These are phyloP conservation scores for Raddia guianensis DNA, from an alignment of 176 grass and related monocot genomes.

Conservation along the genomic window DNA sequence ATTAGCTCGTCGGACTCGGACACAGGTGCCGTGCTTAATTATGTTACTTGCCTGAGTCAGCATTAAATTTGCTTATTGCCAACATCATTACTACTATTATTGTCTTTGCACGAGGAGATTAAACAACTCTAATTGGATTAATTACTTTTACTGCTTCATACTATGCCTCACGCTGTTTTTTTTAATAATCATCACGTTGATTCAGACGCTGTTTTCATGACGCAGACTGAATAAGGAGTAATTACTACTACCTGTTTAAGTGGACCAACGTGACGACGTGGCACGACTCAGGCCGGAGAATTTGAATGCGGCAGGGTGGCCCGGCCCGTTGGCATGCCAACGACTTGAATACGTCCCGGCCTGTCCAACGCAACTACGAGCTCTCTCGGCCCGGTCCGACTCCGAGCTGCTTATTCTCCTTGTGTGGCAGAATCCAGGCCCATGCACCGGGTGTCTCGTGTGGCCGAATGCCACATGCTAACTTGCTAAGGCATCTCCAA, in stretches of 20 bases:
- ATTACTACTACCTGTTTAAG: background rate
- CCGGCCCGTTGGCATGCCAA: background rate
- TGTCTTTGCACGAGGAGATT: background rate
- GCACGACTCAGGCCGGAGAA: background rate
- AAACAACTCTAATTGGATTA: background rate
- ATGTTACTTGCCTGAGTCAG: background rate
- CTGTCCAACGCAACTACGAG: background rate
- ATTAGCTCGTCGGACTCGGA: conserved; percentile 13
- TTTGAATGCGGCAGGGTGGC: background rate
- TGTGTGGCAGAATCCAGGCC: background rate
- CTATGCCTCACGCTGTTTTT: too few relatives aligned
- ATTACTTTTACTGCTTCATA: too few relatives aligned
- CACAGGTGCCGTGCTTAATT: conserved; percentile 30
- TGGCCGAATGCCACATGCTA: too few relatives aligned
- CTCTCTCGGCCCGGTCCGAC: background rate
- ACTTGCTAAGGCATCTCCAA: too few relatives aligned
- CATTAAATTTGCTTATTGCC: conserved; percentile 15
- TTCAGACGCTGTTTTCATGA: background rate
- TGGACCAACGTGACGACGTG: background rate
- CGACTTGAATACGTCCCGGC: background rate
- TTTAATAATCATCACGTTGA: too few relatives aligned
- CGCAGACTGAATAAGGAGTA: background rate
- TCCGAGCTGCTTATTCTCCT: background rate
- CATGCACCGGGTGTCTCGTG: too few relatives aligned
- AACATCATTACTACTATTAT: too few relatives aligned